Base-by-base conservation (phyloP, 2,329 filamentous ascomycete species). In the Aspergillus caelatus region DNA sequence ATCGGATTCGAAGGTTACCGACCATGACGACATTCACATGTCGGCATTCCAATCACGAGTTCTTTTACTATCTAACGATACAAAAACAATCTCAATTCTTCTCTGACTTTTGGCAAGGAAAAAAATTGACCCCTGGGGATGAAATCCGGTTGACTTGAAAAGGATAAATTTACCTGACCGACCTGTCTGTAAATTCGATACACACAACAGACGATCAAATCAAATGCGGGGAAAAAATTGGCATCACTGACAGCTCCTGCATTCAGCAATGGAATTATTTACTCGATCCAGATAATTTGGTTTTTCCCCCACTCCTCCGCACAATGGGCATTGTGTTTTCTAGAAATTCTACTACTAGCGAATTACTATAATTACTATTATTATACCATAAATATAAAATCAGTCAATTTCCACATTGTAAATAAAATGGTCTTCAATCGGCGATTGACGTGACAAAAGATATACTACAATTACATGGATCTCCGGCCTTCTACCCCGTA, bases 1-100 rank as follows among this genome's bases (percentile, higher is more conserved):
- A 16, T 32, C 19, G 16, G 39, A 41, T 4, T 26, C 6, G 3
- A 12, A 5, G 12, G 4, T 28, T 14, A 2, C 39, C 26, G 56
- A 58, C 26, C n/a, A 50, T 57, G 59, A 56, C 41, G 59, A 61
- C 57, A 59, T 56, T 55, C 52, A 60, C 46, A 60, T 60, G 52
- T 36, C 34, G 55, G 28, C 56, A 50, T 41, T 50, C n/a, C 52
- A 19, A 54, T 54, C 52, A 34, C 52, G 21, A 54, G 28, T 23
- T 26, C 19, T 34, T 53, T 21, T 16, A 12, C 1, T 19, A 16
- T 26, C 26, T 26, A 3, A 26, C 26, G 2, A 12, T n/a, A 41
- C 7, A 41, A 41, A 41, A 41, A n/a, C 39, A 3, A 41, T 41
- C 19, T n/a, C 39, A 41, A 41, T 19, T n/a, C 39, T 2, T 41